Evolutionary conservation across 2,329 filamentous ascomycete genomes (phyloP), one percentile per base, ranked within the genome.

Genomic region (Cladosporium sp.): DNA sequence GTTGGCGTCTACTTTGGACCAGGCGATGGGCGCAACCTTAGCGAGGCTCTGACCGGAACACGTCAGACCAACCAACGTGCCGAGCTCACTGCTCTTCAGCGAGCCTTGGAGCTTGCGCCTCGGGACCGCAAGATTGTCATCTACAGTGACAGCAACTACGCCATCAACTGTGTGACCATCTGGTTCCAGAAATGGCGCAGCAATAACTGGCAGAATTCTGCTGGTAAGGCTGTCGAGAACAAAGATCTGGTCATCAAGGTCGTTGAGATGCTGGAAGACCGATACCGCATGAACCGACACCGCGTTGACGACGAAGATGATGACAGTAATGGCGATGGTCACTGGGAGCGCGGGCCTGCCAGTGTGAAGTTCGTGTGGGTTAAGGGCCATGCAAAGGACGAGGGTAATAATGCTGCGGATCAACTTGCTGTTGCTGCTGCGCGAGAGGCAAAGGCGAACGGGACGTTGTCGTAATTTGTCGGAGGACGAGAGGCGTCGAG

Each of bases 61-160:
- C 83, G 84, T 11, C 95, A 98, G 79, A 98, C 95, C 0, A 99
- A 99, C 76, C 92, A 98, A 77, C 91, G 95, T 3, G 95, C 94
- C n/a, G 95, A 99, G 80, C 83, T 99, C 66, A 93, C 91, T 28
- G 95, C 93, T 8, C 90, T 98, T 68, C 82, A 91, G 33, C 90
- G 93, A 65, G 93, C 93, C 0, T 83, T 98, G 26, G 88, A 97
- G 73, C 86, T 89, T 55, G 88, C 89, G 1, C 89, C 91, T 0
- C 79, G 85, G 18, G 83, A 89, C 66, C 85, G 90, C 65, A 83
- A 88, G 67, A 85, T 96, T 14, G 85, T 88, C 65, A 96, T 99
- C 70, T 85, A 89, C 75, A 93, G 89, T n/a, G 95, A 99, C 79
- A 95, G 91, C 78, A 88, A 89, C 73, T 98, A 98, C 79, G 86